Evolutionary conservation across 2,329 filamentous ascomycete species (phyloP).

Genomic region (Colletotrichum tropicicola): DNA sequence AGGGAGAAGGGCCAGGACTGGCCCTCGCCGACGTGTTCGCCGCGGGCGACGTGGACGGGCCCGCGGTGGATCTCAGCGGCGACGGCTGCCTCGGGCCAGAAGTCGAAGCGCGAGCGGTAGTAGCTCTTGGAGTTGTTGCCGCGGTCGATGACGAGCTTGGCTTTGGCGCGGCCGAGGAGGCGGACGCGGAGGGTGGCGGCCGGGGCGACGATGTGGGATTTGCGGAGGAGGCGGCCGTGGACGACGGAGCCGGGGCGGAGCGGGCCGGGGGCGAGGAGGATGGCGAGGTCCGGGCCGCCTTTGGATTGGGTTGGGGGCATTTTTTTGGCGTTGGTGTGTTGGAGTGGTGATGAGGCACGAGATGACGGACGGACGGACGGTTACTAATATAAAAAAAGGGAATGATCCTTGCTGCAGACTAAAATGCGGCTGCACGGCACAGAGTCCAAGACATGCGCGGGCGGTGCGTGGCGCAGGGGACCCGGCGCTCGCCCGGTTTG

Average conservation of each 20-base stretch:
- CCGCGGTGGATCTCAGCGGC: conserved; percentile 33
- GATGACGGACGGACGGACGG: too few relatives aligned
- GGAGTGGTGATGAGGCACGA: too few relatives aligned
- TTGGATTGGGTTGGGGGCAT: not conserved
- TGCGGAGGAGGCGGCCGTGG: conserved; percentile 36
- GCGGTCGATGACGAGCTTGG: conserved; percentile 33
- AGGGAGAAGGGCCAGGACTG: conserved; percentile 40
- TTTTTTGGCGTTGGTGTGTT: not conserved
- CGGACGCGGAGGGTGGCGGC: conserved; percentile 33
- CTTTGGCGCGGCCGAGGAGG: conserved; percentile 37
- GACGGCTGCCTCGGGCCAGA: conserved; percentile 32
- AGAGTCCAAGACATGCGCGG: too few relatives aligned
- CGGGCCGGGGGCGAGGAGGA: not conserved
- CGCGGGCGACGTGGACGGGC: conserved; percentile 33
- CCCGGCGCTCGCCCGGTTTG: too few relatives aligned
- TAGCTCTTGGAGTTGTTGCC: conserved; percentile 17
- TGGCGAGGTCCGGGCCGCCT: not conserved
- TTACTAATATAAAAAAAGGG: too few relatives aligned
- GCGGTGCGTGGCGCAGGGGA: too few relatives aligned
- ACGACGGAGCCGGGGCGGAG: conserved; percentile 37
- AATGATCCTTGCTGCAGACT: too few relatives aligned
- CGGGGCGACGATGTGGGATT: conserved; percentile 31
- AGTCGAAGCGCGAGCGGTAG: conserved; percentile 36
- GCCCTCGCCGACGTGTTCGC: not conserved
- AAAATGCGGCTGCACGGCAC: too few relatives aligned